Evolutionary conservation across 768 basidiomycete genomes (phyloP), one percentile per base, ranked within the genome.

Genomic region (Phylloporus arenicola): DNA sequence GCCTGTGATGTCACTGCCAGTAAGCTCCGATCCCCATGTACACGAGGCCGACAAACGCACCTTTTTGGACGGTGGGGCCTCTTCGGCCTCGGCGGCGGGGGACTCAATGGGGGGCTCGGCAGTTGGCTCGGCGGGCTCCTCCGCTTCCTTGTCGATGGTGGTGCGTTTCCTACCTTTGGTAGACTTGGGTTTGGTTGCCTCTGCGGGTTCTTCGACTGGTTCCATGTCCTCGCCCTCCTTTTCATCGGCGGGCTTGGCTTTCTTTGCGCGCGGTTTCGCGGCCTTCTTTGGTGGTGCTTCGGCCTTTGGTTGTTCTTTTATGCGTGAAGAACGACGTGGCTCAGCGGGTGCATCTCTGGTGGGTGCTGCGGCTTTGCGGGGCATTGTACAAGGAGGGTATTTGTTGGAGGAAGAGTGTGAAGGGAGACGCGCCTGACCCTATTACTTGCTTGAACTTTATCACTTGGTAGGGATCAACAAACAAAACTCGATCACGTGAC

Each of bases 321-420:
- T 86, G 60, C 86, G 82, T 29, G 78, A 69, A 8, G 85, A 87
- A 69, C 86, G 86, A 66, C 86, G 84, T 33, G 85, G 85, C 38
- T 75, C 74, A 39, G 70, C 69, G 16, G 31, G 39, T 1, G 53
- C 27, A 22, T 72, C 68, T 45, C 72, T 64, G 20, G 69, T 74
- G 2, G 65, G 57, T 43, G 75, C 68, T 24, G 79, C 79, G 43
- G 83, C 76, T 79, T 86, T 88, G 61, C 85, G 81, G 56, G 86
- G 84, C 86, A 88, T 88, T 17, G 20, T 22, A 47, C 43, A 34
- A 43, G 34, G 35, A 43, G 20, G 24, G 11, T 49, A 42, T 29
- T 29, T 29, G 27, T 3, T 12, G 54, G 44, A 45, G 54, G 34
- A 46, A 48, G 48, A 51, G 56, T 59, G 57, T 54, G 27, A 57